These are phyloP conservation scores for Acanthamoeba quina DNA, from an alignment of 208 protist species.

Conservation along the genomic window DNA sequence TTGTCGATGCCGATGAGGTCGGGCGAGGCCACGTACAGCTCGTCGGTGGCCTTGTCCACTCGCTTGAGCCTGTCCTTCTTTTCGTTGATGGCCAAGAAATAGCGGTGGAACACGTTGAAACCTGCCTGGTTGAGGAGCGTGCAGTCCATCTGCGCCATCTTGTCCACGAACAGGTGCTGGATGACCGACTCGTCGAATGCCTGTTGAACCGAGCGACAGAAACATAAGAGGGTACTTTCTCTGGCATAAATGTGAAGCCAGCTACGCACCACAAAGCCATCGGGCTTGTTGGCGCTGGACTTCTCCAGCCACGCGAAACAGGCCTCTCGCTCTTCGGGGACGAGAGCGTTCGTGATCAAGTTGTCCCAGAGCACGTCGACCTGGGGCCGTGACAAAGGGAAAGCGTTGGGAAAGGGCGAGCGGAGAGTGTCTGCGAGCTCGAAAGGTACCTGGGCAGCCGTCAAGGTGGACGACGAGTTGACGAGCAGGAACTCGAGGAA, in stretches of 20 bases:
- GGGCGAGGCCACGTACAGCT: constrained; percentile 62
- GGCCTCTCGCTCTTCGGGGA: constrained; percentile 76
- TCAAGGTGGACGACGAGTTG: constrained; percentile 77
- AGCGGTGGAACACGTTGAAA: constrained; percentile 80
- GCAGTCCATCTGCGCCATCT: constrained; percentile 81
- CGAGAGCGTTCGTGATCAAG: constrained; percentile 75
- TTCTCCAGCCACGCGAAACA: constrained; percentile 83
- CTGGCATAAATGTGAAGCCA: neutral
- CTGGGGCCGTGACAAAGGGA: neutral
- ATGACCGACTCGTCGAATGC: constrained; percentile 79
- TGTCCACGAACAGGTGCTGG: constrained; percentile 81
- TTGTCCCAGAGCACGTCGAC: constrained; percentile 81
- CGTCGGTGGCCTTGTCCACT: constrained; percentile 44
- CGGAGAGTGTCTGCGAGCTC: neutral
- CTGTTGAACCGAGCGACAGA: neutral
- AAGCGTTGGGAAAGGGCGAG: neutral
- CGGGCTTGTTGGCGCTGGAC: constrained; percentile 65
- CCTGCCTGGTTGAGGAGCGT: constrained; percentile 66
- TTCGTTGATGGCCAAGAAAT: constrained; percentile 81
- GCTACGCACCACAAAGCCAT: constrained; percentile 61
- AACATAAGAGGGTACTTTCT: neutral
- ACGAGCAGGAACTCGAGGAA: constrained; percentile 84
- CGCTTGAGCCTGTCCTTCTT: constrained; percentile 73
- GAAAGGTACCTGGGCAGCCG: constrained; percentile 71
- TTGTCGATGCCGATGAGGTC: constrained; percentile 70